Evolutionary conservation across 768 basidiomycete genomes (phyloP).

Genomic region (Fibroporia radiculosa): DNA sequence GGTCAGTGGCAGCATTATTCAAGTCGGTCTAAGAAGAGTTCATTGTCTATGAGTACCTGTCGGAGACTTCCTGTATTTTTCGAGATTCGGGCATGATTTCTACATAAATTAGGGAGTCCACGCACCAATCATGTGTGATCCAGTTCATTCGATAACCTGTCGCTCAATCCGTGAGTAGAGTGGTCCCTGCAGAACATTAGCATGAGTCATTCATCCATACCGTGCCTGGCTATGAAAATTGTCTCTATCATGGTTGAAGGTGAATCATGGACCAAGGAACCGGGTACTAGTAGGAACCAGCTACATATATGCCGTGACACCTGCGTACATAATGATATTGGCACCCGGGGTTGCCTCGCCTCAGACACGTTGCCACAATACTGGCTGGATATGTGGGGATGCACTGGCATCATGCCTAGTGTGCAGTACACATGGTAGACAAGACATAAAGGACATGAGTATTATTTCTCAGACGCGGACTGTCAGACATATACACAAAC

Average conservation of each 20-base stretch:
- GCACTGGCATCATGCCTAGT: too few relatives aligned
- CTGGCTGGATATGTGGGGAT: too few relatives aligned
- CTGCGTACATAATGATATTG: too few relatives aligned
- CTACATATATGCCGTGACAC: too few relatives aligned
- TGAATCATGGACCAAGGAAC: too few relatives aligned
- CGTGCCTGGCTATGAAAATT: constrained; percentile 64
- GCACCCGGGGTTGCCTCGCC: too few relatives aligned
- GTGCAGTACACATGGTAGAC: too few relatives aligned
- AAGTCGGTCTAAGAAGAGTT: not conserved
- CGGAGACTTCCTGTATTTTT: constrained; percentile 8
- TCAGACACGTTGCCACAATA: too few relatives aligned
- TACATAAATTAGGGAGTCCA: not conserved
- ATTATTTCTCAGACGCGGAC: constrained; percentile 1
- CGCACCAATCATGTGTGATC: constrained; percentile 59
- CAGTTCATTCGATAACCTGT: constrained; percentile 74
- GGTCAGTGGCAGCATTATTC: not conserved
- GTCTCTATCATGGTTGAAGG: constrained; percentile 47
- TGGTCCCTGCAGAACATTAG: not conserved
- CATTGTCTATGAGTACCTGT: constrained; percentile 10
- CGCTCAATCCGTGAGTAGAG: not conserved
- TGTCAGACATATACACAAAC: constrained; percentile 17
- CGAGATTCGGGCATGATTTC: not conserved
- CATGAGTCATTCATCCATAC: constrained; percentile 25
- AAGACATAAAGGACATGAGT: not conserved
- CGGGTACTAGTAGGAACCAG: too few relatives aligned